Conservation (phyloP, 768 basidiomycete species). For the Lactarius quietus region DNA sequence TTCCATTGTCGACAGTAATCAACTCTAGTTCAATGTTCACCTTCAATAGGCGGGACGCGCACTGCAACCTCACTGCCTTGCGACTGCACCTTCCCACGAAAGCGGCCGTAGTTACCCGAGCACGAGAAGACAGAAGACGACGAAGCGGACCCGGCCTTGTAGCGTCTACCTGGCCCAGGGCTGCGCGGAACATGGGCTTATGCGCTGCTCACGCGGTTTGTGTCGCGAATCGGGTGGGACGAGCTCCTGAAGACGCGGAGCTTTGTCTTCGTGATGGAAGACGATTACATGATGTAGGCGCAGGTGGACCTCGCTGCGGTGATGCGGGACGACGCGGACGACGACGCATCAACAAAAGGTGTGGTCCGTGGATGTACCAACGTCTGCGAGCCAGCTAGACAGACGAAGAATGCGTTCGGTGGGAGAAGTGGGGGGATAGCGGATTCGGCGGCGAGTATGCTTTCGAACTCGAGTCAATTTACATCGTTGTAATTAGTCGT, state of each 20-base stretch:
- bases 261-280: slow-evolving; percentile 98
- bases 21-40: slow-evolving; percentile 99
- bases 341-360: slow-evolving; percentile 68
- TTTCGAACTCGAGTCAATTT: too few species aligned
- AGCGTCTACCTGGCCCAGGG: slow-evolving; percentile 92
- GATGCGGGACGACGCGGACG: slow-evolving; percentile 44
- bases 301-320: slow-evolving; percentile 57
- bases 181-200: slow-evolving; percentile 97
- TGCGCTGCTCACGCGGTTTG: slow-evolving; percentile 82
- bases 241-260: slow-evolving; percentile 94
- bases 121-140: slow-evolving; percentile 79
- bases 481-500: too few species aligned
- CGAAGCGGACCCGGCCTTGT: slow-evolving; percentile 89
- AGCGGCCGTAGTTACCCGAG: slow-evolving; percentile 82
- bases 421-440: too few species aligned
- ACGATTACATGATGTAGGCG: slow-evolving; percentile 95
- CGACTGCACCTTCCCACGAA: slow-evolving; percentile 85
- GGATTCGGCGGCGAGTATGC: too few species aligned
- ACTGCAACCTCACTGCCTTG: slow-evolving; percentile 75
- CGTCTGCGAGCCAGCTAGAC: slow-evolving; percentile 22
- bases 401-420: too few species aligned
- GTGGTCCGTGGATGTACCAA: slow-evolving; percentile 49
- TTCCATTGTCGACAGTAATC: not conserved
- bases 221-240: slow-evolving; percentile 97
- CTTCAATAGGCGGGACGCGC: slow-evolving; percentile 92